Evolutionary conservation across 2,329 filamentous ascomycete species (phyloP).

Genomic region (Neofusicoccum laricinum): DNA sequence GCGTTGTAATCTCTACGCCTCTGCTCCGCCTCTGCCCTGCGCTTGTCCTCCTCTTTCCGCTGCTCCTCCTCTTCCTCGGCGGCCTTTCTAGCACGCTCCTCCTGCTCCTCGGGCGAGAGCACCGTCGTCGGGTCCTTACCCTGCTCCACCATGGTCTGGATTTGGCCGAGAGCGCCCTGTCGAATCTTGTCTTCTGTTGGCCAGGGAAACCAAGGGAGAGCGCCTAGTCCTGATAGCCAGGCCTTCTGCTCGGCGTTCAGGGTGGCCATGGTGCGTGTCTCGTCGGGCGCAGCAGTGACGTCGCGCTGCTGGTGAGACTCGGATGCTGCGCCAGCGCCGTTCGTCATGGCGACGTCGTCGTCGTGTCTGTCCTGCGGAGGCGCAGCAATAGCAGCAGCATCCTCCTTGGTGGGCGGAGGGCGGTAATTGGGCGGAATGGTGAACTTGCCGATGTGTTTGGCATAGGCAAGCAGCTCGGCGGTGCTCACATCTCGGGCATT

Average conservation of each 20-base stretch:
- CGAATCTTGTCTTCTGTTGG: constrained; percentile 68
- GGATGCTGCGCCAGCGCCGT: constrained; percentile 27
- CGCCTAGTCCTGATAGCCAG: constrained; percentile 50
- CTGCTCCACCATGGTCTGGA: constrained; percentile 59
- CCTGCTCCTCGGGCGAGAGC: constrained; percentile 42
- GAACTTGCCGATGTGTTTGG: constrained; percentile 74
- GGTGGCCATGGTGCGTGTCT: constrained; percentile 26
- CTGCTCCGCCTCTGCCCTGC: constrained; percentile 35
- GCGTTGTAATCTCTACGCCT: constrained; percentile 5
- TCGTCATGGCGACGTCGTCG: constrained; percentile 27
- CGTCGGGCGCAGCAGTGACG: constrained; percentile 24
- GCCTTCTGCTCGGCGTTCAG: constrained; percentile 32
- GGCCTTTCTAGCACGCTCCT: constrained; percentile 5
- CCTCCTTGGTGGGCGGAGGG: constrained; percentile 19
- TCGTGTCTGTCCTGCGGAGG: not conserved
- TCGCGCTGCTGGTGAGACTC: constrained; percentile 18
- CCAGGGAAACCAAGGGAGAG: constrained; percentile 71
- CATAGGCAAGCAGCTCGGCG: constrained; percentile 72
- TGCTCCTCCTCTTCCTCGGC: constrained; percentile 28
- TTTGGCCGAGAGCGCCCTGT: constrained; percentile 61
- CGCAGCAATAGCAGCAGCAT: constrained; percentile 23
- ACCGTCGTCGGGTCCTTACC: constrained; percentile 58
- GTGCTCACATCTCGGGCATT: constrained; percentile 56
- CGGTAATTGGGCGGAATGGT: constrained; percentile 65
- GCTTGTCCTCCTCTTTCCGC: constrained; percentile 39